Evolutionary conservation across 208 protist genomes (phyloP).

Genomic region (Eutreptiella sp.): DNA sequence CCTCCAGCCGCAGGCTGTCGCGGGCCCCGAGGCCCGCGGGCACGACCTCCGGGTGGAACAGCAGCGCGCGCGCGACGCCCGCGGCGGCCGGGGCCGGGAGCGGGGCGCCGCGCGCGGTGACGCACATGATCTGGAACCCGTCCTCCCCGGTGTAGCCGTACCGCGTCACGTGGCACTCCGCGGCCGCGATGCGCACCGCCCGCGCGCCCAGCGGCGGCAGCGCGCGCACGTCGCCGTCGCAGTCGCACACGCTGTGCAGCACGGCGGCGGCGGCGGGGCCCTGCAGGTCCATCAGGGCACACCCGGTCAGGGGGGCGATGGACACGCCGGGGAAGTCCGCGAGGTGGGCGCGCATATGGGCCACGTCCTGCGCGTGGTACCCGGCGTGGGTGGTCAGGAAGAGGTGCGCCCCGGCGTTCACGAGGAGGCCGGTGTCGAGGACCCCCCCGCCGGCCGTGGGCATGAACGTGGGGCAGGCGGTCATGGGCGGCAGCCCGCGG

Average conservation of each 20-base stretch:
- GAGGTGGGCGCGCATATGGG: constrained; percentile 56
- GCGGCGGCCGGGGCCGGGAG: too few species aligned
- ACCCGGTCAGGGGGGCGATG: constrained; percentile 59
- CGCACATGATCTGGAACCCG: constrained; percentile 92
- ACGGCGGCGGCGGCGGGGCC: constrained; percentile 73
- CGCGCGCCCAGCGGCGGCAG: constrained; percentile 72
- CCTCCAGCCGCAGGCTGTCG: constrained; percentile 92
- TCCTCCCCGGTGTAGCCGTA: constrained; percentile 98
- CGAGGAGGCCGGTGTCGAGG: constrained; percentile 89
- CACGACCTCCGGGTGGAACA: constrained; percentile 41
- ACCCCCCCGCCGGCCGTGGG: constrained; percentile 85
- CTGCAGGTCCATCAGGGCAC: constrained; percentile 82
- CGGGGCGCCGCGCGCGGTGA: constrained; percentile 35
- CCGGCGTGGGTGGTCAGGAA: constrained; percentile 92
- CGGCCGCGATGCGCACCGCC: constrained; percentile 45
- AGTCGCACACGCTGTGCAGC: too few species aligned
- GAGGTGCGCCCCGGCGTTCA: constrained; percentile 85
- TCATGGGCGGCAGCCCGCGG: constrained; percentile 33
- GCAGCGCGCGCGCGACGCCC: constrained; percentile 53
- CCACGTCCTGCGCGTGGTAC: constrained; percentile 86
- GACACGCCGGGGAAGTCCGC: constrained; percentile 59
- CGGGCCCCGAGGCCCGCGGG: constrained; percentile 84
- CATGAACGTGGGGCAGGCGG: constrained; percentile 73
- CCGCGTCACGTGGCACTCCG: constrained; percentile 58
- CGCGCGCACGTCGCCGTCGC: constrained; percentile 36